Conservation (phyloP, 495 filamentous ascomycete genomes). For the Aspergillus sclerotiicarbonarius region DNA sequence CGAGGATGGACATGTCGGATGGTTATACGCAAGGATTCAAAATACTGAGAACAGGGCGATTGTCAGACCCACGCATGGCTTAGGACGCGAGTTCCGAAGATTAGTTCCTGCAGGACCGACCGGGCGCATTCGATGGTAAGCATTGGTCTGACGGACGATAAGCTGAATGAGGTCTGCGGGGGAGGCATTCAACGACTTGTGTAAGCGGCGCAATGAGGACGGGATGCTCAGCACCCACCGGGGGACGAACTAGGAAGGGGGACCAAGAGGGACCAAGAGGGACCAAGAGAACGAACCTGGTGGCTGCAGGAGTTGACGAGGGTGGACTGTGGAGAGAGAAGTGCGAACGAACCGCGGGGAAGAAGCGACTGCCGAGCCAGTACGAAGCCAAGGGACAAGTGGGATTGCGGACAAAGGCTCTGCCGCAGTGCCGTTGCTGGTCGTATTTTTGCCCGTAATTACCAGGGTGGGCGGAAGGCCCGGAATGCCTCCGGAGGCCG, state of each 20-base stretch:
- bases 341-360: neutral
- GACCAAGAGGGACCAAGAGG: neutral
- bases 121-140: neutral
- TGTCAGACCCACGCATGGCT: neutral
- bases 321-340: neutral
- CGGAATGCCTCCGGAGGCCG: too few relatives aligned
- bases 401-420: constrained; percentile 4
- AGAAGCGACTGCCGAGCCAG: neutral
- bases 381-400: neutral
- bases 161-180: neutral
- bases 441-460: neutral
- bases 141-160: neutral
- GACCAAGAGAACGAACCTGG: neutral
- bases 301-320: neutral
- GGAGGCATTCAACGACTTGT: neutral
- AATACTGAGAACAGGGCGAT: neutral
- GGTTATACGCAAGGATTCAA: constrained; percentile 6
- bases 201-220: too few relatives aligned
- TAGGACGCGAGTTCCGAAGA: neutral
- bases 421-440: neutral
- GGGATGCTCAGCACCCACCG: too few relatives aligned
- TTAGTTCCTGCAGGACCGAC: neutral
- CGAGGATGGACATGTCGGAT: constrained; percentile 35
- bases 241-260: too few relatives aligned
- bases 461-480: too few relatives aligned